These are phyloP conservation scores for Cavenderia fasciculata DNA, from an alignment of 78 protist genomes.

Conservation along the genomic window DNA sequence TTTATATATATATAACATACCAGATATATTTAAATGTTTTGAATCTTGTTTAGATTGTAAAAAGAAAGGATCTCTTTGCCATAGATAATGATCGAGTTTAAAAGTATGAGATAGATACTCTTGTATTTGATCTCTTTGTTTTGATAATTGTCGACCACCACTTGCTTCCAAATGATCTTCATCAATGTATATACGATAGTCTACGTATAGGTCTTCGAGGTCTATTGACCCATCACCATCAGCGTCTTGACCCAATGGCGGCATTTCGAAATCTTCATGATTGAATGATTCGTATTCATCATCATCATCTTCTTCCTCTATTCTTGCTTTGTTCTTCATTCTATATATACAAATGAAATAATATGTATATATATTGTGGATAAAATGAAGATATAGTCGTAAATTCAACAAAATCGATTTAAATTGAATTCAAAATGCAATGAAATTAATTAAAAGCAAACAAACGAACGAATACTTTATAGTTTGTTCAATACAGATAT, in stretches of 20 bases:
- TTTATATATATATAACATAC: neutral
- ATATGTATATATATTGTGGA: too few species aligned
- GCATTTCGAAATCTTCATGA: too few species aligned
- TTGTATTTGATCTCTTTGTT: neutral
- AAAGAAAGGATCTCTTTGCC: slow-evolving; percentile 85
- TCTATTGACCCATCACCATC: too few species aligned
- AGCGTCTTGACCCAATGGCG: too few species aligned
- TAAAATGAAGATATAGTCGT: too few species aligned
- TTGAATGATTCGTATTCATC: neutral
- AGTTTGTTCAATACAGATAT: too few species aligned
- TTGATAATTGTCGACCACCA: neutral
- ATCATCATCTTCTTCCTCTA: neutral
- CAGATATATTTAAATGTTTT: neutral
- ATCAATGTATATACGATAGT: neutral
- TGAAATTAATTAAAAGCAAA: too few species aligned
- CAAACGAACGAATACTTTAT: too few species aligned
- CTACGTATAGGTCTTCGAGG: slow-evolving; percentile 4
- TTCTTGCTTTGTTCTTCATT: too few species aligned
- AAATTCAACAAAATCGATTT: too few species aligned
- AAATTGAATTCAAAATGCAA: too few species aligned
- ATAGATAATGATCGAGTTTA: slow-evolving; percentile 60
- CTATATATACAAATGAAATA: too few species aligned
- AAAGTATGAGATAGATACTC: neutral
- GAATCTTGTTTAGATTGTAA: neutral
- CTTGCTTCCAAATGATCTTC: neutral